phyloP scores from a whole-genome alignment of 352 stramenopile species.

The Phytophthora quininea region DNA sequence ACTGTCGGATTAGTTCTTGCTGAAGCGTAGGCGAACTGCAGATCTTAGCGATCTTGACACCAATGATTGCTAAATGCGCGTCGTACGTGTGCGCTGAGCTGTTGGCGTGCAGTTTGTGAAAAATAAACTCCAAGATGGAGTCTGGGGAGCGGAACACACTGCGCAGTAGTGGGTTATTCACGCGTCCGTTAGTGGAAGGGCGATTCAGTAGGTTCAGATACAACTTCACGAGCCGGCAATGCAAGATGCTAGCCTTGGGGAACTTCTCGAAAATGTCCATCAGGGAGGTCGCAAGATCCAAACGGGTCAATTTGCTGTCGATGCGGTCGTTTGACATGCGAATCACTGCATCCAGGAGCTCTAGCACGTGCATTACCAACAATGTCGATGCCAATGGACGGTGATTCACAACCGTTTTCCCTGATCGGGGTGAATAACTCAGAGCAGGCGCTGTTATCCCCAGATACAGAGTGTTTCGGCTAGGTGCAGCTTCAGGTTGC shows the following conservation, averaged over 20 bases:
- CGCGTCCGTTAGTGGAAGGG: constrained; percentile 56
- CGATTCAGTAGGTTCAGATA: constrained; percentile 75
- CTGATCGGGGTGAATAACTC: constrained; percentile 50
- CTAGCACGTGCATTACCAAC: constrained; percentile 69
- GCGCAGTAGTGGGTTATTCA: constrained; percentile 79
- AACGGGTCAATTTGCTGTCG: constrained; percentile 54
- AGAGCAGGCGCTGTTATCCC: constrained; percentile 23
- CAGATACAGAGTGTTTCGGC: constrained; percentile 26
- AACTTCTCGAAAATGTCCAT: constrained; percentile 79
- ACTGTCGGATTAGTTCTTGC: constrained; percentile 81
- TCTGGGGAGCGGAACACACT: constrained; percentile 75
- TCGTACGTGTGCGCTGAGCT: constrained; percentile 62
- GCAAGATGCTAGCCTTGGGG: constrained; percentile 72
- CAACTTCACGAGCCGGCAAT: constrained; percentile 72
- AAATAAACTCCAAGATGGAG: constrained; percentile 73
- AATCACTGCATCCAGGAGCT: constrained; percentile 67
- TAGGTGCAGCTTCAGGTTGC: constrained; percentile 9
- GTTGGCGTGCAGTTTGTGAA: constrained; percentile 65
- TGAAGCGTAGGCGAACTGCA: constrained; percentile 74
- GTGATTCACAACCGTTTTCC: constrained; percentile 66
- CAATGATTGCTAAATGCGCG: constrained; percentile 74
- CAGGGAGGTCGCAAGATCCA: constrained; percentile 64
- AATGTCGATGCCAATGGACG: constrained; percentile 65
- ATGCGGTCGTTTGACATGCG: constrained; percentile 67
- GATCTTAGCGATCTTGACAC: constrained; percentile 83